Conservation (phyloP, 495 filamentous ascomycete genomes). For the Articulospora tetracladia region DNA sequence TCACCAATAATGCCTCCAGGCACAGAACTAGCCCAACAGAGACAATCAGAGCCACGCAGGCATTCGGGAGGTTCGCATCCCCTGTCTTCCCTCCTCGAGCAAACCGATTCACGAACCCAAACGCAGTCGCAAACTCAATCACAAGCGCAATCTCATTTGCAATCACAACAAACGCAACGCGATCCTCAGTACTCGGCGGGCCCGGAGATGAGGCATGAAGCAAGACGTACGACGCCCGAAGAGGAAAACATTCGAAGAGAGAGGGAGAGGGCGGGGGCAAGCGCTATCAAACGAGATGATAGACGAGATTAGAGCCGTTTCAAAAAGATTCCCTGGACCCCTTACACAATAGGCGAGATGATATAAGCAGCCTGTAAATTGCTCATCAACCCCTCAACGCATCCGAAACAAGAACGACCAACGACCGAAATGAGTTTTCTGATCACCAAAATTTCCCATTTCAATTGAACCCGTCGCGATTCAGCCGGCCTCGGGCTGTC, state of each 20-base stretch:
- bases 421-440: background rate
- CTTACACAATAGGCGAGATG: constrained; percentile 3
- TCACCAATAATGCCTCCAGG: constrained; percentile 12
- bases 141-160: constrained; percentile 6
- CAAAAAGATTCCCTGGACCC: constrained; percentile 10
- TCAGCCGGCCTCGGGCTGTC: background rate
- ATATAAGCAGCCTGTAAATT: constrained; percentile 2
- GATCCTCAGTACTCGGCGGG: constrained; percentile 23
- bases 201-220: constrained; percentile 27
- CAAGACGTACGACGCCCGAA: constrained; percentile 22
- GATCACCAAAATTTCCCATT: constrained; percentile 1
- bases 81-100: constrained; percentile 21
- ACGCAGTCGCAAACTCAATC: constrained; percentile 2
- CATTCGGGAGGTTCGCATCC: constrained; percentile 21
- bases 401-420: constrained; percentile 1
- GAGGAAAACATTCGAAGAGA: constrained; percentile 15
- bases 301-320: constrained; percentile 26
- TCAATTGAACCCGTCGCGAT: background rate
- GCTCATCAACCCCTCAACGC: background rate
- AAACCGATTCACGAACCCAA: constrained; percentile 17
- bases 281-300: constrained; percentile 27
- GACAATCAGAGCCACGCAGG: constrained; percentile 14
- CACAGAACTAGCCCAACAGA: background rate
- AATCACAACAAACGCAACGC: constrained; percentile 13
- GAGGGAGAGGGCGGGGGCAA: background rate